Conservation (phyloP, 768 basidiomycete genomes). For the Mycena galericulata region DNA sequence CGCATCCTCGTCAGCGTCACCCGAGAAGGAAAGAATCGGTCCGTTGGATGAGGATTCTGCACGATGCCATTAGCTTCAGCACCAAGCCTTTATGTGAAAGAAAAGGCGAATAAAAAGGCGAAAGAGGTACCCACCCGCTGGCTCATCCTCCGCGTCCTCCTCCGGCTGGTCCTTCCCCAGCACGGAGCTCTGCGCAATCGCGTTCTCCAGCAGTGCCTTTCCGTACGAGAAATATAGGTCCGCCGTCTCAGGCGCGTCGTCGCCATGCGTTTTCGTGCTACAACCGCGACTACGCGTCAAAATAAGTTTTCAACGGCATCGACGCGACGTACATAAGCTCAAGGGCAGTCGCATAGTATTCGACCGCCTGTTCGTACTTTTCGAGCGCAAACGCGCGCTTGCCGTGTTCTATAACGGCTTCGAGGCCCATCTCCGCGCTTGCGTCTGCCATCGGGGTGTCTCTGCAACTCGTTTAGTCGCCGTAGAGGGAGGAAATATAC, state of each 20-base stretch:
- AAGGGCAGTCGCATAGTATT: constrained; percentile 86
- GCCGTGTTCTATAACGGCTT: constrained; percentile 77
- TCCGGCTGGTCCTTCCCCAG: constrained; percentile 88
- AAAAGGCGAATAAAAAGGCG: constrained; percentile 14
- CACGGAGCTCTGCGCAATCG: constrained; percentile 87
- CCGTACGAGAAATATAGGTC: constrained; percentile 94
- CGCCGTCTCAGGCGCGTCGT: constrained; percentile 86
- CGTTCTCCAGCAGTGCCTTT: constrained; percentile 93
- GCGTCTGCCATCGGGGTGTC: constrained; percentile 43
- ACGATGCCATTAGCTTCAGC: not conserved
- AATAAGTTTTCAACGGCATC: constrained; percentile 12
- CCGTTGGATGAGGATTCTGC: constrained; percentile 51
- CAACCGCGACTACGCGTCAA: constrained; percentile 32
- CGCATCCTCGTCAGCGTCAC: constrained; percentile 74
- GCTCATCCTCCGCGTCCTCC: constrained; percentile 54
- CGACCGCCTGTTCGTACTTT: constrained; percentile 88
- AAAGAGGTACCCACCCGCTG: constrained; percentile 25
- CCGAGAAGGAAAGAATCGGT: constrained; percentile 82
- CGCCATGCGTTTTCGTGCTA: constrained; percentile 81
- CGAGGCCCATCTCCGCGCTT: constrained; percentile 51
- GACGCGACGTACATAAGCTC: constrained; percentile 80
- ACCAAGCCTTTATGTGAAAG: not conserved
- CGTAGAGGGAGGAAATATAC: not conserved
- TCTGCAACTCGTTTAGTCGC: not conserved
- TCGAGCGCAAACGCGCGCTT: constrained; percentile 90